Evolutionary conservation across 1,284 basidiomycete genomes (phyloP).

Genomic region (Rhizoctonia solani): DNA sequence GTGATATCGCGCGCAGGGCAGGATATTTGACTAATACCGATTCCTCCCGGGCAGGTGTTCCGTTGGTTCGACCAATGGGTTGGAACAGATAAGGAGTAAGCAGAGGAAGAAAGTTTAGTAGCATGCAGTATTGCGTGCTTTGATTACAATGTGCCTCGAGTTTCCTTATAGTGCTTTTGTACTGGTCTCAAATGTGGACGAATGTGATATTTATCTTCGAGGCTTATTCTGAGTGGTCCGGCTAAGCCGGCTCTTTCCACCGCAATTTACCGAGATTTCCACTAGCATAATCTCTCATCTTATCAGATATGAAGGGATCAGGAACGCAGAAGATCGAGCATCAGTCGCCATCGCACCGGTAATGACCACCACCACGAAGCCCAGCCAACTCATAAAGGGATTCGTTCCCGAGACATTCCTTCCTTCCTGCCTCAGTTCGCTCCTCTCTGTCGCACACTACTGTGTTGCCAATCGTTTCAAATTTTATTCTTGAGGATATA

Average conservation of each 20-base stretch:
- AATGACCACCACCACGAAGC: not conserved
- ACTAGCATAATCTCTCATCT: not conserved
- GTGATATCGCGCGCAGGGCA: not conserved
- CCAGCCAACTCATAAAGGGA: too few relatives aligned
- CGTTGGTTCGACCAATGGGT: slow-evolving; percentile 81
- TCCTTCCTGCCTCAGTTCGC: too few relatives aligned
- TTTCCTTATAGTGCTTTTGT: not conserved
- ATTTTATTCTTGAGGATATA: too few relatives aligned
- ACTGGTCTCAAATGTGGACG: not conserved
- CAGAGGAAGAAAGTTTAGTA: not conserved
- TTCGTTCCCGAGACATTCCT: too few relatives aligned
- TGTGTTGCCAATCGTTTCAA: not conserved
- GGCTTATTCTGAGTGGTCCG: not conserved
- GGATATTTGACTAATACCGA: slow-evolving; percentile 8
- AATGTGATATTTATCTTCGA: not conserved
- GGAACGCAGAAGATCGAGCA: not conserved
- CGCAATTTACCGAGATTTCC: not conserved
- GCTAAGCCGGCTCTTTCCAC: not conserved
- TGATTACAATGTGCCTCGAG: not conserved
- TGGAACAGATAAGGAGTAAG: slow-evolving; percentile 47
- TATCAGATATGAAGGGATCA: not conserved
- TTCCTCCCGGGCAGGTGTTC: slow-evolving; percentile 48
- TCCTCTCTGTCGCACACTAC: not conserved
- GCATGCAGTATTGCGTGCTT: slow-evolving; percentile 2
- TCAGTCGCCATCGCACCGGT: not conserved